These are phyloP conservation scores for Curvularia lunata DNA, from an alignment of 2,329 filamentous ascomycete genomes.

Conservation along the genomic window DNA sequence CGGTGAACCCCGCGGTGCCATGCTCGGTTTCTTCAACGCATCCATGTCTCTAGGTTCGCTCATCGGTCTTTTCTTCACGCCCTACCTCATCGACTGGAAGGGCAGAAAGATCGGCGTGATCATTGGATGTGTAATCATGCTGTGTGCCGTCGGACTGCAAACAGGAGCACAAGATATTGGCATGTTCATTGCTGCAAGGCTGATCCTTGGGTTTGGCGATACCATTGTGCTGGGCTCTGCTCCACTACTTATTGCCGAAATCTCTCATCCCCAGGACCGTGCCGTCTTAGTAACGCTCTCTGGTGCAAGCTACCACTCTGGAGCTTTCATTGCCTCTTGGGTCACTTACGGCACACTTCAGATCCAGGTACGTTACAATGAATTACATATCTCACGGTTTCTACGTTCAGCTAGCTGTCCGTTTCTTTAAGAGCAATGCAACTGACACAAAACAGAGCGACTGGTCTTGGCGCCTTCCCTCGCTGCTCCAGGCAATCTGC, in stretches of 20 bases:
- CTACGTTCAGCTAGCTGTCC: not conserved
- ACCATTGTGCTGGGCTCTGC: constrained; percentile 35
- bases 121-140: constrained; percentile 38
- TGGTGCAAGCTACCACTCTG: constrained; percentile 45
- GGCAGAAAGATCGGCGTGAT: constrained; percentile 34
- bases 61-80: constrained; percentile 27
- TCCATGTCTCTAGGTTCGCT: constrained; percentile 26
- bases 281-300: constrained; percentile 39
- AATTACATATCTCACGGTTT: not conserved
- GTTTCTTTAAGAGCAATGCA: not conserved
- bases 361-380: constrained; percentile 3
- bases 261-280: constrained; percentile 49
- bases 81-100: constrained; percentile 32
- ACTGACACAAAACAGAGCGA: constrained; percentile 44
- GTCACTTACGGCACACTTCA: constrained; percentile 20
- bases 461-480: constrained; percentile 59
- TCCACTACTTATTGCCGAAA: constrained; percentile 52
- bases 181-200: constrained; percentile 38
- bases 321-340: constrained; percentile 48
- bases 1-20: constrained; percentile 29
- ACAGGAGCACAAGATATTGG: constrained; percentile 34
- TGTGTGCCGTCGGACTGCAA: constrained; percentile 35
- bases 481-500: constrained; percentile 57
- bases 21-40: constrained; percentile 37
- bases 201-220: constrained; percentile 38